These are phyloP conservation scores for Carex sylvatica DNA, from an alignment of 202 grass and related monocot genomes.

Conservation along the genomic window DNA sequence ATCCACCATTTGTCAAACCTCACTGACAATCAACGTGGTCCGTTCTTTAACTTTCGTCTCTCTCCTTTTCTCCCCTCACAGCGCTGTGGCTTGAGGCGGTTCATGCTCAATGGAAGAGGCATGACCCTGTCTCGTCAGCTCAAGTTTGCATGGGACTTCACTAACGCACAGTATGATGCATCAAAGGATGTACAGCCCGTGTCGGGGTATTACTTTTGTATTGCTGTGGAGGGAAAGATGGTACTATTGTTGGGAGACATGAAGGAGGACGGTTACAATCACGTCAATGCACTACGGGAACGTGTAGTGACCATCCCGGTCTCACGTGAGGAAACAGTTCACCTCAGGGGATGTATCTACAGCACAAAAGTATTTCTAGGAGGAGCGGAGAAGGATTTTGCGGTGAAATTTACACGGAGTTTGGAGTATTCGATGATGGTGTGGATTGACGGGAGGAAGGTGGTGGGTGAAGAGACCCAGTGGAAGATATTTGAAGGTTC, in stretches of 20 bases:
- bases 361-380: not conserved
- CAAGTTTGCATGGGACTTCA: constrained; percentile 4
- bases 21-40: not conserved
- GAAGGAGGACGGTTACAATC: not conserved
- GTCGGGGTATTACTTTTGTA: constrained; percentile 9
- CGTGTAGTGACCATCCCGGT: not conserved
- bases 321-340: not conserved
- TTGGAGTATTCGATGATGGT: not conserved
- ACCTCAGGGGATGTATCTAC: not conserved
- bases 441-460: not conserved
- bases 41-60: not conserved
- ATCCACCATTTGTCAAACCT: not conserved
- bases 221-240: constrained; percentile 1
- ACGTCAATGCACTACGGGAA: not conserved
- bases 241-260: not conserved
- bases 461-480: not conserved
- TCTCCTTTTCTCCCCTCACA: not conserved
- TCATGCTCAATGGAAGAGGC: not conserved
- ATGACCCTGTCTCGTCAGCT: not conserved
- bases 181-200: not conserved
- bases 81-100: not conserved
- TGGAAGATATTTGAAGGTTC: not conserved
- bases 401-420: not conserved
- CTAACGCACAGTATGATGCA: not conserved
- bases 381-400: not conserved